phyloP scores from a whole-genome alignment of 352 stramenopile genomes.

The Phytophthora fragariae region DNA sequence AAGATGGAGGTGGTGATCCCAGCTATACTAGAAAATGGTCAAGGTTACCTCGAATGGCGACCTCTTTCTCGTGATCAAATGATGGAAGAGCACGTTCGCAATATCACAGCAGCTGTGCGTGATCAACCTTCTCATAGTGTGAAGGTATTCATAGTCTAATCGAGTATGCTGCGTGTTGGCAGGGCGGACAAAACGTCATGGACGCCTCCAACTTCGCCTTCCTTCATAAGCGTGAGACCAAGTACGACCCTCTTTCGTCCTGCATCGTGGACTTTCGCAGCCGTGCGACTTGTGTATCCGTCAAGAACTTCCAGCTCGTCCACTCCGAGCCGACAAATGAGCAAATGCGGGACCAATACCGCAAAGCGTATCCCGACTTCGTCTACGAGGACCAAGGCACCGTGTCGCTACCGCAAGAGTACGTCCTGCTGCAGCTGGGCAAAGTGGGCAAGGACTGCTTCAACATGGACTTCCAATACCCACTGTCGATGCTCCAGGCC shows the following conservation, averaged over 20 bases:
- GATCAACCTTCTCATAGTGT: neutral
- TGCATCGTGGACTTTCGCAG: constrained; percentile 94
- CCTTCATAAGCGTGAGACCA: constrained; percentile 87
- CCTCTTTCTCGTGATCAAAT: constrained; percentile 78
- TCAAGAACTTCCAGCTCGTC: constrained; percentile 95
- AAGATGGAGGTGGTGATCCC: constrained; percentile 91
- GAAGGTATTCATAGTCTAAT: constrained; percentile 6
- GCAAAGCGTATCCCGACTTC: constrained; percentile 72
- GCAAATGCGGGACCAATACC: constrained; percentile 74
- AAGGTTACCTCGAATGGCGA: constrained; percentile 74
- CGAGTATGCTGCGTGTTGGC: neutral
- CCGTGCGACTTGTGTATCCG: constrained; percentile 88
- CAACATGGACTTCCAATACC: constrained; percentile 96
- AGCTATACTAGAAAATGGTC: constrained; percentile 66
- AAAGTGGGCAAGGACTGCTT: constrained; percentile 94
- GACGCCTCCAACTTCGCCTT: constrained; percentile 82
- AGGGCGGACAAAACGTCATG: constrained; percentile 87
- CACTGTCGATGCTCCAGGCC: constrained; percentile 91
- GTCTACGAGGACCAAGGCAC: constrained; percentile 89
- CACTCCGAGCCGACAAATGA: constrained; percentile 83
- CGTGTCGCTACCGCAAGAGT: constrained; percentile 80
- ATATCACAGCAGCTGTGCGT: constrained; percentile 67
- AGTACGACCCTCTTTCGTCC: constrained; percentile 92
- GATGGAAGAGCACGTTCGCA: constrained; percentile 79
- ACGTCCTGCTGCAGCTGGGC: constrained; percentile 86